Conservation (phyloP, 2,329 filamentous ascomycete species). For the Pseudogymnoascus sp. region DNA sequence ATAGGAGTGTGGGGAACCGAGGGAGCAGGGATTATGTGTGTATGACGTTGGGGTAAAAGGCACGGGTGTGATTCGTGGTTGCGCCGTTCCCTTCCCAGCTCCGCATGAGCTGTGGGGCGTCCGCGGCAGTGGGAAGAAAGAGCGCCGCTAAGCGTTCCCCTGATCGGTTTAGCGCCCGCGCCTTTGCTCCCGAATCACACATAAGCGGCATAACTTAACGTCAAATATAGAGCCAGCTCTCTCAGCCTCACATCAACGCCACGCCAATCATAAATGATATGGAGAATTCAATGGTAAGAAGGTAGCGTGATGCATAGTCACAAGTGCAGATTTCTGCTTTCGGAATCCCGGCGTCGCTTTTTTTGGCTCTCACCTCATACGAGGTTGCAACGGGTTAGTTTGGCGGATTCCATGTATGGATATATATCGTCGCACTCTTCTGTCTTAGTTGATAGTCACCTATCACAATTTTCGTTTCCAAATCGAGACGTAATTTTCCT, state of each 20-base stretch:
- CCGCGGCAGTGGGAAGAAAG: neutral
- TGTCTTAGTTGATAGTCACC: too few species aligned
- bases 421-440: too few species aligned
- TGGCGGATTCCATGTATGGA: too few species aligned
- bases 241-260: neutral
- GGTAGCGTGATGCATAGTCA: neutral
- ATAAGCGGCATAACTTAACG: neutral
- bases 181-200: too few species aligned
- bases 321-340: neutral
- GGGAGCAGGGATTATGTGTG: neutral
- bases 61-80: neutral
- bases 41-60: neutral
- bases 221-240: neutral
- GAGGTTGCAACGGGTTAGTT: too few species aligned
- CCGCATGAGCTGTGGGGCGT: neutral
- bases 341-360: neutral
- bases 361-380: neutral
- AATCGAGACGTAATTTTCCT: too few species aligned
- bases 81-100: neutral
- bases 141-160: too few species aligned
- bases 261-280: neutral
- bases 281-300: neutral
- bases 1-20: neutral
- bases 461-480: too few species aligned
- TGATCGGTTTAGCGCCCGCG: neutral